A percentile compares a stretch with the other conserved stretches of the same genome.
Evolutionary conservation across 768 basidiomycete genomes (phyloP).

Genomic region (Aureoboletus auriporus): DNA sequence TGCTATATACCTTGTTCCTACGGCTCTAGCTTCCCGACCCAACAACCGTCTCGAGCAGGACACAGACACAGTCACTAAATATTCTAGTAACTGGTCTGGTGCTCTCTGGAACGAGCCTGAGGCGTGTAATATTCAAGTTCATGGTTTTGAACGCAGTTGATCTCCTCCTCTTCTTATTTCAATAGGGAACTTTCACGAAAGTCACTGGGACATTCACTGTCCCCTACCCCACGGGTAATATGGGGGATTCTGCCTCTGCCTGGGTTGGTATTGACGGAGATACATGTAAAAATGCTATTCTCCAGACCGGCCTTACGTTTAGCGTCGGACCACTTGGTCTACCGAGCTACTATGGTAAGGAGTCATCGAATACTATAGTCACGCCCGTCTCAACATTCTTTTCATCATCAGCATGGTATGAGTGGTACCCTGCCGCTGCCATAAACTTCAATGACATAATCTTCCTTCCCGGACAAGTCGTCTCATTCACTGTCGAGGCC

Average conservation of each 20-base stretch:
- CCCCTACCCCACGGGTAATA: neutral
- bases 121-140: neutral
- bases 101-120: neutral
- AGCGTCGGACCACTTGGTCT: neutral
- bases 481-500: neutral
- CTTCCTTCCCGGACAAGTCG: neutral
- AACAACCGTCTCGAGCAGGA: no score
- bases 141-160: no score
- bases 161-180: neutral
- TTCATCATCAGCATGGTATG: conserved; percentile 1
- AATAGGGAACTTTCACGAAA: conserved; percentile 1
- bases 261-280: conserved; percentile 10
- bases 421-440: neutral
- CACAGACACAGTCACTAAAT: neutral
- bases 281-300: neutral
- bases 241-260: neutral
- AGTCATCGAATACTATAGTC: neutral
- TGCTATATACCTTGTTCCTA: no score
- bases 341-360: neutral
- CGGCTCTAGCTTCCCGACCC: no score
- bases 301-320: conserved; percentile 4
- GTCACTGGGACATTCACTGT: conserved; percentile 6
- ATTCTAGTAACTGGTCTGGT: conserved; percentile 2
- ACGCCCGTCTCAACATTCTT: neutral
- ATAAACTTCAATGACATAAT: neutral